Evolutionary conservation across 1,284 basidiomycete species (phyloP).

Genomic region (Malassezia caprae): DNA sequence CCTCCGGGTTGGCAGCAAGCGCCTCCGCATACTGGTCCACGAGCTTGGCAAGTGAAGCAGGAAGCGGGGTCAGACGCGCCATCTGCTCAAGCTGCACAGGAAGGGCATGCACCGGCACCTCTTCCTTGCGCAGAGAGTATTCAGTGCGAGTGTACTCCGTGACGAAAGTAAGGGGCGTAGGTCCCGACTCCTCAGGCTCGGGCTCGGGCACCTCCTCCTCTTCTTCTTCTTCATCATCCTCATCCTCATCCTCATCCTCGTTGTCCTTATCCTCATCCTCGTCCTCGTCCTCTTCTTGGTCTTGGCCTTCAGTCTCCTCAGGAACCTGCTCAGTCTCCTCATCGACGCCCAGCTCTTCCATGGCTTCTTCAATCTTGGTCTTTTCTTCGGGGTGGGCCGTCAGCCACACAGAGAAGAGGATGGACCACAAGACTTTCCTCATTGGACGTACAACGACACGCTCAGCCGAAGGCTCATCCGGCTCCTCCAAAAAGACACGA

Average conservation of each 20-base stretch:
- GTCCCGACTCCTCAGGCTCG: constrained; percentile 1
- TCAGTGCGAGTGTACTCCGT: constrained; percentile 19
- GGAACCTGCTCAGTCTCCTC: not conserved
- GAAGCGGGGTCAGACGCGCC: not conserved
- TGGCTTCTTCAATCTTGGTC: constrained; percentile 4
- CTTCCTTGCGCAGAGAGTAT: constrained; percentile 16
- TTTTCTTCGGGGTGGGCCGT: constrained; percentile 13
- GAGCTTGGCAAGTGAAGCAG: not conserved
- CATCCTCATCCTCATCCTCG: not conserved
- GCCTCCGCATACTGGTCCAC: not conserved
- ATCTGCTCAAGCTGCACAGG: constrained; percentile 1
- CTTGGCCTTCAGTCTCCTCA: not conserved
- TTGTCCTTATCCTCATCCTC: not conserved
- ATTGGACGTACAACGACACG: constrained; percentile 9
- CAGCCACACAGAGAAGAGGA: constrained; percentile 13
- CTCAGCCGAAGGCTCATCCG: constrained; percentile 15
- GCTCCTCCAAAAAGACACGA: constrained; percentile 18
- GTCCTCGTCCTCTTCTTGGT: not conserved
- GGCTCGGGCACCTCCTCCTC: not conserved
- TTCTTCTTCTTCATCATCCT: not conserved
- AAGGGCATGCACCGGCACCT: constrained; percentile 7
- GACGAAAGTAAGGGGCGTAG: constrained; percentile 8
- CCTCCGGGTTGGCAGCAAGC: not conserved
- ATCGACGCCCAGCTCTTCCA: constrained; percentile 1
- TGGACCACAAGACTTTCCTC: constrained; percentile 11